Evolutionary conservation across 164 flowering plant species (phyloP), one percentile per base, ranked within the genome.

Genomic region (Paratinospora sagittata): DNA sequence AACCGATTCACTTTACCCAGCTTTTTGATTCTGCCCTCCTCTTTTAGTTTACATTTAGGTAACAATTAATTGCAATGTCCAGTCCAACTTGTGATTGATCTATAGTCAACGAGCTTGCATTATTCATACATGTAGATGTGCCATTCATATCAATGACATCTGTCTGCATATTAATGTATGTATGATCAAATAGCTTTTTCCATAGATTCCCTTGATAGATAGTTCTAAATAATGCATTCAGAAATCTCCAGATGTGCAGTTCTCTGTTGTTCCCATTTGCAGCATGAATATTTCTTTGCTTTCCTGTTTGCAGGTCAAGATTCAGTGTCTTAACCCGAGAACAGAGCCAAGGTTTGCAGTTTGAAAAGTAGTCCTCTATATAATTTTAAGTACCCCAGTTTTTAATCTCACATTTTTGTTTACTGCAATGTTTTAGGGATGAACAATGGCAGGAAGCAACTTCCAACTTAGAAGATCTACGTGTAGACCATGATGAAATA

Each of bases 281-380:
- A 36, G 66, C 63, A n/a, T 27, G 47, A 26, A 61, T 16, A 0
- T 66, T 61, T 55, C 14, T 23, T 24, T 41, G 67, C 16, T 64
- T 57, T 71, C 9, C 33, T 13, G 19, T 76, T 75, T 76, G 65
- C 84, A 88, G 92, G 80, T 88, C 58, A 84, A 78, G 73, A 75
- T 88, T 68, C 87, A 85, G 67, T 88, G 92, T 77, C 81, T 82
- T 27, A 79, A 85, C 63, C 86, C 87, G 78, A 82, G 72, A 79
- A 33, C 73, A 70, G 81, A 68, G 71, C 37, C 69, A 67, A 79
- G 87, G 85, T 85, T 63, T 70, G 79, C 21, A 33, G 30, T 68
- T 52, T 27, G 26, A 21, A 68, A 12, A 67, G 60, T 61, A 47
- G 27, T 58, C 24, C 45, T 63, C 62, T 10, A 4, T 14, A 37